Base-by-base conservation (phyloP, 108 stramenopile species). In the Cylindrotheca closterium region DNA sequence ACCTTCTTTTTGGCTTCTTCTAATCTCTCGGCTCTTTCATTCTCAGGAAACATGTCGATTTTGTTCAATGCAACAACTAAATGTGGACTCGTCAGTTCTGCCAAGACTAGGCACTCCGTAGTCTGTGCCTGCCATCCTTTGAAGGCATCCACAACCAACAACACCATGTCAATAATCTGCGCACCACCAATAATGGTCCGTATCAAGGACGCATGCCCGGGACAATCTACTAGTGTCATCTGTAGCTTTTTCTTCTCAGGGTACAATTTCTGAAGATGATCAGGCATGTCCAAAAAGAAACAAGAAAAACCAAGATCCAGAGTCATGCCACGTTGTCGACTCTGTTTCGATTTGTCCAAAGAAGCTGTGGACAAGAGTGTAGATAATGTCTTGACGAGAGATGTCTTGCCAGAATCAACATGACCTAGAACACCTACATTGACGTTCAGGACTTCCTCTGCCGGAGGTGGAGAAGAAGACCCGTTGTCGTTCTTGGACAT, bases 81-180 rank as follows among this genome's bases (percentile, higher is more conserved):
- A 58, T 89, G 78, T 4, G 90, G 81, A 33, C 86, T 81, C 15
- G 96, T 97, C 59, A 97, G 84, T 77, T 98, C 97, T 17, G 95
- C 99, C 60, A 99, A 85, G 30, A 99, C 98, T 27, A 98, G 74
- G 66, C 99, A 99, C 79, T 99, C 99, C 12, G 93, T 96, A 8
- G 99, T 99, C 77, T 99, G 99, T 4, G 97, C 93, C 68, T 99
- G 98, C 78, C 98, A 94, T 37, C 98, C 97, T 70, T 98, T 98
- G 65, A 81, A 94, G 22, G 95, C 96, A 73, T 98, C 98, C 4
- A 99, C 92, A 4, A 99, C 95, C 31, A 99, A 80, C 8, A 99
- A 42, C 29, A 98, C 92, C 79, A 95, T 83, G 59, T 95, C 91
- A 70, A 99, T 98, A 59, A 98, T 99, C 67, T 97, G 95, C 7